Evolutionary conservation across 164 flowering plant species (phyloP), one percentile per base, ranked within the genome.

Genomic region (Vitis labrusca): DNA sequence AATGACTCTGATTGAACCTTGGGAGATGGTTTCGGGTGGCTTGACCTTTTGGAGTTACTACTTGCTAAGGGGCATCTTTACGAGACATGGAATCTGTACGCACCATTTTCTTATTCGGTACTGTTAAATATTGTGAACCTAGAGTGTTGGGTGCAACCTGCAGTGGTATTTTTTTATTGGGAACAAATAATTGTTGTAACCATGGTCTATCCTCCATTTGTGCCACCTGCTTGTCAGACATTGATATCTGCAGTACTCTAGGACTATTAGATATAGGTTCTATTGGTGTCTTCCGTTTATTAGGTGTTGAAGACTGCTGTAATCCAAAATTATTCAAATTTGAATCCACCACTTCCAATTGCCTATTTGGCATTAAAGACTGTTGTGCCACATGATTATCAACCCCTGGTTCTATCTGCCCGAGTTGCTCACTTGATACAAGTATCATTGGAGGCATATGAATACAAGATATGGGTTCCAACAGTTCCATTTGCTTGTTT

Each of bases 1-100:
- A 64, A 79, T 58, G 91, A 83, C 74, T 86, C 95, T 4, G 71
- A 47, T 32, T 50, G 79, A 52, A 30, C 75, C 74, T 85, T 87
- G 11, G 89, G 71, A 71, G 84, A 72, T 29, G 81, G 75, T 53
- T 65, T 80, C 56, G 86, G 16, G 74, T 59, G 49, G 72, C 71
- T 69, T 80, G 83, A 72, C 60, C 77, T 69, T 75, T 85, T 8
- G 73, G 59, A 37, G 47, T 23, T 13, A 65, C 57, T 17, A 30
- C 49, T 29, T 66, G 79, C 51, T 65, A 84, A n/a, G 73, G 44
- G 14, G 64, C 80, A 73, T 65, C 14, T 70, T 73, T 81, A 56
- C 50, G 57, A 14, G 74, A 64, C 65, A 64, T 47, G 1, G 83
- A 63, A 12, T 83, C 81, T 57, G 70, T 67, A 44, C 64, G 78